Conservation (phyloP, 805 yeast genomes). For the Tetrapisispora phaffii region DNA sequence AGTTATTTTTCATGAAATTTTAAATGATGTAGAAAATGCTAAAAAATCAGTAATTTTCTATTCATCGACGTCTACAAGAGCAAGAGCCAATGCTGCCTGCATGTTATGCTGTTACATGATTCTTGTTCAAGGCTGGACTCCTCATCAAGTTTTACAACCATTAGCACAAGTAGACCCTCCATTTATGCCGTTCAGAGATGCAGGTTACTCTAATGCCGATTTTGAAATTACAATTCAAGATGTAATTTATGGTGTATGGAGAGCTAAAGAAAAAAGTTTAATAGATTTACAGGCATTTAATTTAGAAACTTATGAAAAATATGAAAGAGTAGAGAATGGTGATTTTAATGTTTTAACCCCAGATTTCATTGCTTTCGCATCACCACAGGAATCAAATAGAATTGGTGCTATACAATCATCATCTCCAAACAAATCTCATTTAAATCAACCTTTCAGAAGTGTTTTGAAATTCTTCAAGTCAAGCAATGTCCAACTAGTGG, state of each 20-base stretch:
- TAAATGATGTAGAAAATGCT: slow-evolving; percentile 75
- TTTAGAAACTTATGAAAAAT: slow-evolving; percentile 75
- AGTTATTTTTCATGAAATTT: slow-evolving; percentile 80
- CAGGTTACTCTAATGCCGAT: slow-evolving; percentile 94
- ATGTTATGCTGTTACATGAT: slow-evolving; percentile 90
- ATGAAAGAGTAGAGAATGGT: slow-evolving; percentile 94
- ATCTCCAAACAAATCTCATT: slow-evolving; percentile 14
- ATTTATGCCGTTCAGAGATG: slow-evolving; percentile 90
- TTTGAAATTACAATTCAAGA: slow-evolving; percentile 91
- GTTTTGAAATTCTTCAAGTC: slow-evolving; percentile 69
- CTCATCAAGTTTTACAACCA: slow-evolving; percentile 94
- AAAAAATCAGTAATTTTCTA: slow-evolving; percentile 87
- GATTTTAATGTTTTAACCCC: slow-evolving; percentile 88
- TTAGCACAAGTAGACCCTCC: slow-evolving; percentile 88
- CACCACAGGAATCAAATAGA: slow-evolving; percentile 68
- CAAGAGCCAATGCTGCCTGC: slow-evolving; percentile 90
- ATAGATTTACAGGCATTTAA: slow-evolving; percentile 79
- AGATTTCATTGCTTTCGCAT: slow-evolving; percentile 94
- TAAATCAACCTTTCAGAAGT: slow-evolving; percentile 69
- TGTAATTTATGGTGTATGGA: slow-evolving; percentile 92
- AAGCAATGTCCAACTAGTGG: slow-evolving; percentile 77
- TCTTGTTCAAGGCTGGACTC: slow-evolving; percentile 93
- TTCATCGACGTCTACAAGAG: slow-evolving; percentile 70
- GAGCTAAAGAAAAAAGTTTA: slow-evolving; percentile 88
- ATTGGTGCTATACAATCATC: slow-evolving; percentile 6